Conservation (phyloP, 495 filamentous ascomycete species). For the Trichoderma reesei region DNA sequence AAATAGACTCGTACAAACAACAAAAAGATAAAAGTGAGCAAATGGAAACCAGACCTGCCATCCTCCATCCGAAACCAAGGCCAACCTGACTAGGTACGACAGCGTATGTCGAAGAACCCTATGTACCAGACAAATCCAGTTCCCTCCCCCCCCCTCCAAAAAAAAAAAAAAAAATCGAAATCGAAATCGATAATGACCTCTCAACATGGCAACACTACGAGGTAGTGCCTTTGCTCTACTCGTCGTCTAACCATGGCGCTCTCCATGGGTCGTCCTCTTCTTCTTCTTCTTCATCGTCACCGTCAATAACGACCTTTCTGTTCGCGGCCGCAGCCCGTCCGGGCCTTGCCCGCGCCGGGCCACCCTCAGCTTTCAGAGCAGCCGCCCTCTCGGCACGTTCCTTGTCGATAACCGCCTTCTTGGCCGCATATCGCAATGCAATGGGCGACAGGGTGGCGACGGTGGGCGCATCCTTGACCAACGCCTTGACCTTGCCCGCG, state of each 20-base stretch:
- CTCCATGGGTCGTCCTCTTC: conserved; percentile 20
- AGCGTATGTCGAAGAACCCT: neutral
- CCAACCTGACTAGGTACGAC: neutral
- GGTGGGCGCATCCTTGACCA: conserved; percentile 26
- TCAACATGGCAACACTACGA: neutral
- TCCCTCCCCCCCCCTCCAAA: too few relatives aligned
- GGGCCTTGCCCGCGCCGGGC: conserved; percentile 32
- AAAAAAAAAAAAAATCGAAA: too few relatives aligned
- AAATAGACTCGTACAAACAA: too few relatives aligned
- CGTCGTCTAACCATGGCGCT: neutral
- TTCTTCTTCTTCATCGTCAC: conserved; percentile 22
- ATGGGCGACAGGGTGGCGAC: conserved; percentile 59
- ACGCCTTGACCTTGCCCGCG: conserved; percentile 26
- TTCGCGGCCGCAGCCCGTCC: conserved; percentile 37
- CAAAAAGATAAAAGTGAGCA: too few relatives aligned
- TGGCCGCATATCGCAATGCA: conserved; percentile 73
- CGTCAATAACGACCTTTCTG: conserved; percentile 29
- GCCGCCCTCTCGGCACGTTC: too few relatives aligned
- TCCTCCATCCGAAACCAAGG: neutral
- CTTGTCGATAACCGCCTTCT: conserved; percentile 37
- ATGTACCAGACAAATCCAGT: neutral
- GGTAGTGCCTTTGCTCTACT: neutral
- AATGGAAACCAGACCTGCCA: neutral
- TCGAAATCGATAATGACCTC: neutral
- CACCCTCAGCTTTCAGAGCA: neutral